Conservation (phyloP, 2,329 filamentous ascomycete species). For the Sporothrix brunneoviolacea region DNA sequence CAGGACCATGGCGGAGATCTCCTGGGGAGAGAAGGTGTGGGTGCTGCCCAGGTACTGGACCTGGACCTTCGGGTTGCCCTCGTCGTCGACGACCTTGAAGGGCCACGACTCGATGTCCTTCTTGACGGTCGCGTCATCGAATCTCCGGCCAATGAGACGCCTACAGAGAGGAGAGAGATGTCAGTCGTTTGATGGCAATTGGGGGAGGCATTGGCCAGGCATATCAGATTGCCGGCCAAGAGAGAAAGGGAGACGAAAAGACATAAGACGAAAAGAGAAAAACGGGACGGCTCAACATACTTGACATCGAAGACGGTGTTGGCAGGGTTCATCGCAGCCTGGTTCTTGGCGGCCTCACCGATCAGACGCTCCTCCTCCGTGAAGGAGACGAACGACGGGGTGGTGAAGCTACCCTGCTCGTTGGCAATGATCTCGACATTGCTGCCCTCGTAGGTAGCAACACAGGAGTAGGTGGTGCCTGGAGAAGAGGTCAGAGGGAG, state of each 20-base stretch:
- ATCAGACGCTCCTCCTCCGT: slow-evolving; percentile 98
- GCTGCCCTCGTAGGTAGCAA: slow-evolving; percentile 98
- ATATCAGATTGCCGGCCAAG: too few relatives aligned
- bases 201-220: too few relatives aligned
- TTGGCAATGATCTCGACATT: slow-evolving; percentile 99
- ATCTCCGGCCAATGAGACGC: slow-evolving; percentile 95
- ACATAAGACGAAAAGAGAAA: too few relatives aligned
- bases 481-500: slow-evolving; percentile 13
- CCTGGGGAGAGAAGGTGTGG: slow-evolving; percentile 95
- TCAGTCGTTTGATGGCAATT: background rate
- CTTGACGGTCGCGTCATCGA: slow-evolving; percentile 93
- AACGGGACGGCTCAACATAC: too few relatives aligned
- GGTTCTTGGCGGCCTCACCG: slow-evolving; percentile 99
- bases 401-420: slow-evolving; percentile 99
- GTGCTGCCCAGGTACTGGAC: slow-evolving; percentile 92
- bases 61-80: slow-evolving; percentile 83
- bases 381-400: slow-evolving; percentile 98
- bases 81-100: slow-evolving; percentile 93
- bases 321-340: slow-evolving; percentile 97
- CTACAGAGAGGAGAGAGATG: slow-evolving; percentile 36
- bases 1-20: slow-evolving; percentile 98
- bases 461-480: slow-evolving; percentile 99
- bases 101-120: slow-evolving; percentile 99
- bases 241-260: too few relatives aligned
- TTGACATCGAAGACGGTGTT: slow-evolving; percentile 99